Conservation (phyloP, 441 rosid species). For the Brassica hybrid region DNA sequence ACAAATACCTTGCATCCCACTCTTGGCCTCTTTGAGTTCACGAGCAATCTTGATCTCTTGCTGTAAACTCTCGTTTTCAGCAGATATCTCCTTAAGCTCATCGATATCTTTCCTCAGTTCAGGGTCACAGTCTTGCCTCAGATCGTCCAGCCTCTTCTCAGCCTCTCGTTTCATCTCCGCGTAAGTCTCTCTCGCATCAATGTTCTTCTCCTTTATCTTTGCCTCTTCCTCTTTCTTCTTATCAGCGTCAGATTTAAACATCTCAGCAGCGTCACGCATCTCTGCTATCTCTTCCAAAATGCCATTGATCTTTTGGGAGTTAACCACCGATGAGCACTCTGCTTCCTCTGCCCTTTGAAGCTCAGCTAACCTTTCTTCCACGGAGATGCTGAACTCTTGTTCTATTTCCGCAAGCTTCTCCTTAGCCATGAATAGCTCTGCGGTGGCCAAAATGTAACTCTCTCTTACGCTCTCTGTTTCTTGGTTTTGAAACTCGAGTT, state of each 20-base stretch:
- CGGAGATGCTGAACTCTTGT: conserved; percentile 65
- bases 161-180: conserved; percentile 49
- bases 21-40: conserved; percentile 71
- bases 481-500: conserved; percentile 52
- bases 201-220: conserved; percentile 50
- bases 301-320: conserved; percentile 49
- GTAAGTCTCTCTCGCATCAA: conserved; percentile 43
- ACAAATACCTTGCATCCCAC: conserved; percentile 49
- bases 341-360: conserved; percentile 78
- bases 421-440: conserved; percentile 63
- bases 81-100: conserved; percentile 49
- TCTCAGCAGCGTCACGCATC: conserved; percentile 54
- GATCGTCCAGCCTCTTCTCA: conserved; percentile 42
- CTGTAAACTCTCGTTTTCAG: conserved; percentile 58
- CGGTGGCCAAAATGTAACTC: conserved; percentile 48
- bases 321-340: conserved; percentile 45
- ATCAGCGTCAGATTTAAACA: conserved; percentile 50
- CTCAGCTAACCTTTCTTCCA: conserved; percentile 61
- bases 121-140: conserved; percentile 56
- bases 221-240: conserved; percentile 52
- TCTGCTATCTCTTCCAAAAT: conserved; percentile 56
- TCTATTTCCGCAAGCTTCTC: conserved; percentile 62
- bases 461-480: conserved; percentile 61
- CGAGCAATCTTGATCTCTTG: conserved; percentile 59
- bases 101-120: conserved; percentile 51